Evolutionary conservation across 495 filamentous ascomycete genomes (phyloP).

Genomic region (Penicillium waksmanii): DNA sequence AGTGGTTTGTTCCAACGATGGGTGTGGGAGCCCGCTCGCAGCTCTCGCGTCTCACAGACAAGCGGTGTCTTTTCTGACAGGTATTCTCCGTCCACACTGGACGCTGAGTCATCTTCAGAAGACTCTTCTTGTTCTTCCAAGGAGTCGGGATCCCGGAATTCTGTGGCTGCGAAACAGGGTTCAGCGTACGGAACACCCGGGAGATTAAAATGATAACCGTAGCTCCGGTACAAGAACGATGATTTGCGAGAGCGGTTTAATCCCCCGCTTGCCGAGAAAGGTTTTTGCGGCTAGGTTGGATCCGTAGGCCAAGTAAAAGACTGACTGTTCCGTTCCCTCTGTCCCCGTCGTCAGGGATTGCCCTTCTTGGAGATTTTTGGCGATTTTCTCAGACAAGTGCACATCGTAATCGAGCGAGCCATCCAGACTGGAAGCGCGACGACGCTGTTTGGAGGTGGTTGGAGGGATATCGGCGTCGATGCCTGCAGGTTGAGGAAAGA

Average conservation of each 20-base stretch:
- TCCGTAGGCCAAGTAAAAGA: conserved; percentile 94
- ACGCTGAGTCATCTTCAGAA: conserved; percentile 15
- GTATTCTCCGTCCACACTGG: conserved; percentile 19
- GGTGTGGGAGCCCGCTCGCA: conserved; percentile 20
- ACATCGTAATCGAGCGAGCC: conserved; percentile 31
- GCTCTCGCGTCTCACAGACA: conserved; percentile 19
- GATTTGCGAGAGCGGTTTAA: conserved; percentile 75
- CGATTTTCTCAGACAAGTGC: conserved; percentile 32
- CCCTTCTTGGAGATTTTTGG: conserved; percentile 18
- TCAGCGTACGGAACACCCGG: conserved; percentile 85
- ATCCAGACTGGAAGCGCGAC: conserved; percentile 22
- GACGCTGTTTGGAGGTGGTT: conserved; percentile 24
- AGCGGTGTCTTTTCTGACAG: conserved; percentile 39
- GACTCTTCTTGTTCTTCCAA: conserved; percentile 15
- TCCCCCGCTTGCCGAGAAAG: conserved; percentile 74
- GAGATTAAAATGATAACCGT: conserved; percentile 77
- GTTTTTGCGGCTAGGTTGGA: conserved; percentile 81
- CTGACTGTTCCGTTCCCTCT: conserved; percentile 45
- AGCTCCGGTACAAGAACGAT: conserved; percentile 81
- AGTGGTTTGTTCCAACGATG: conserved; percentile 75
- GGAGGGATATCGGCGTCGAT: conserved; percentile 17
- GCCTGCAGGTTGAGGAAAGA: conserved; percentile 1
- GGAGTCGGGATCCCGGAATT: conserved; percentile 50
- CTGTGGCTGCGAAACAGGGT: conserved; percentile 89
- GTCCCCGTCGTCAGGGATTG: not conserved